Conservation (phyloP, 495 filamentous ascomycete genomes). For the Pyrenula massariospora region DNA sequence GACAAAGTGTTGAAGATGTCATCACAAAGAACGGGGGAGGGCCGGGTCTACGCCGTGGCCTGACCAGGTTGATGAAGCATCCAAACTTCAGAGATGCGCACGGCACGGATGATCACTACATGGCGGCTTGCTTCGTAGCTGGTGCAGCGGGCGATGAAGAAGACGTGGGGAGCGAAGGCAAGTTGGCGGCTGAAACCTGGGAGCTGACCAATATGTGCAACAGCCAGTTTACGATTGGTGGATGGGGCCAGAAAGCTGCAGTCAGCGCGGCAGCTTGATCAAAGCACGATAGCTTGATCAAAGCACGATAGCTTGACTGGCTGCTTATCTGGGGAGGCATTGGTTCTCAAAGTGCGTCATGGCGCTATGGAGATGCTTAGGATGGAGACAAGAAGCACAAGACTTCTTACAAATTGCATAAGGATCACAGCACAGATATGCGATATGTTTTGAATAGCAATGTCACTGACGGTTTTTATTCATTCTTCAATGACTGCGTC, state of each 20-base stretch:
- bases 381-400: too few relatives aligned
- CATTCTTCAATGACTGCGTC: not conserved
- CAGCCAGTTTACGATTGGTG: conserved; percentile 39
- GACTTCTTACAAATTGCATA: too few relatives aligned
- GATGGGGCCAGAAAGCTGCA: not conserved
- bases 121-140: conserved; percentile 44
- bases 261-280: not conserved
- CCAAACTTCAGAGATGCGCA: conserved; percentile 48
- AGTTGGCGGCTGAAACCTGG: conserved; percentile 46
- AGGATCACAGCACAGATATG: too few relatives aligned
- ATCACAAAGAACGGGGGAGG: conserved; percentile 32
- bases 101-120: conserved; percentile 54
- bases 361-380: too few relatives aligned
- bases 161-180: conserved; percentile 26
- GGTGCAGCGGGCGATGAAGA: conserved; percentile 38
- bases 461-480: not conserved
- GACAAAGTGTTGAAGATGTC: conserved; percentile 45
- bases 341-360: too few relatives aligned
- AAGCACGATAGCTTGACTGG: not conserved
- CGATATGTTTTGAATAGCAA: too few relatives aligned
- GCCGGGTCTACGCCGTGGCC: conserved; percentile 31
- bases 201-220: conserved; percentile 57
- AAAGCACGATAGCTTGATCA: not conserved
- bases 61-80: conserved; percentile 49
- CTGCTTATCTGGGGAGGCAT: too few relatives aligned